Conservation (phyloP, 2,329 filamentous ascomycete genomes). For the Microdochium nivale region DNA sequence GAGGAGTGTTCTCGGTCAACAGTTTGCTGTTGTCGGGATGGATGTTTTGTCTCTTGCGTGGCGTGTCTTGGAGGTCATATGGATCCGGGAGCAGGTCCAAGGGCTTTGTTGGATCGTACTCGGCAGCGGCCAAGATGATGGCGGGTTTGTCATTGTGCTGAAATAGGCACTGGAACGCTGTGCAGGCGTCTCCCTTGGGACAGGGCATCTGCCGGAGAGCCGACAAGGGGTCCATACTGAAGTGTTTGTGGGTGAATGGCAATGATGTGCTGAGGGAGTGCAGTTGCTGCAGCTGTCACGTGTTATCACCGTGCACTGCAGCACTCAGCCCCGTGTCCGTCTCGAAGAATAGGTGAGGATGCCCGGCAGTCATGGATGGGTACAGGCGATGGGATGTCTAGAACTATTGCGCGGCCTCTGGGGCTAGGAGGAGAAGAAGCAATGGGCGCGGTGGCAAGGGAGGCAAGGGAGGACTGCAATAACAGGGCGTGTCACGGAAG, state of each 20-base stretch:
- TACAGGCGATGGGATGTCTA: too few relatives aligned
- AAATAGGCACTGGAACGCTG: conserved; percentile 42
- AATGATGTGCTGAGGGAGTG: not conserved
- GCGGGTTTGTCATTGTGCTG: conserved; percentile 29
- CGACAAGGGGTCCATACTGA: conserved; percentile 8
- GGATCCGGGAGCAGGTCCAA: conserved; percentile 1
- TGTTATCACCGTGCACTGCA: too few relatives aligned
- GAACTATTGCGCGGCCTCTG: too few relatives aligned
- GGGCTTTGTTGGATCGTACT: not conserved
- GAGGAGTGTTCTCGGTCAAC: not conserved
- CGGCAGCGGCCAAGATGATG: conserved; percentile 4
- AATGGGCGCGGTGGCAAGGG: too few relatives aligned
- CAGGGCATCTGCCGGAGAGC: conserved; percentile 40
- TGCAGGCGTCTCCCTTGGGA: conserved; percentile 37
- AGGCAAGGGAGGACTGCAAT: too few relatives aligned
- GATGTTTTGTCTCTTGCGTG: conserved; percentile 17
- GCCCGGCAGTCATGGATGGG: too few relatives aligned
- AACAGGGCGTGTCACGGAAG: too few relatives aligned
- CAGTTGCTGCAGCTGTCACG: too few relatives aligned
- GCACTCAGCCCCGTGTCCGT: too few relatives aligned
- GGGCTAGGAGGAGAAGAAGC: too few relatives aligned
- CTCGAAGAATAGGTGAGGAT: too few relatives aligned
- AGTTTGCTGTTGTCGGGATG: conserved; percentile 3
- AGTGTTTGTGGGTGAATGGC: not conserved
- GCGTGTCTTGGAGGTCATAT: conserved; percentile 7